phyloP scores from a whole-genome alignment of 2,329 filamentous ascomycete genomes.

The Purpureocillium takamizusanense region DNA sequence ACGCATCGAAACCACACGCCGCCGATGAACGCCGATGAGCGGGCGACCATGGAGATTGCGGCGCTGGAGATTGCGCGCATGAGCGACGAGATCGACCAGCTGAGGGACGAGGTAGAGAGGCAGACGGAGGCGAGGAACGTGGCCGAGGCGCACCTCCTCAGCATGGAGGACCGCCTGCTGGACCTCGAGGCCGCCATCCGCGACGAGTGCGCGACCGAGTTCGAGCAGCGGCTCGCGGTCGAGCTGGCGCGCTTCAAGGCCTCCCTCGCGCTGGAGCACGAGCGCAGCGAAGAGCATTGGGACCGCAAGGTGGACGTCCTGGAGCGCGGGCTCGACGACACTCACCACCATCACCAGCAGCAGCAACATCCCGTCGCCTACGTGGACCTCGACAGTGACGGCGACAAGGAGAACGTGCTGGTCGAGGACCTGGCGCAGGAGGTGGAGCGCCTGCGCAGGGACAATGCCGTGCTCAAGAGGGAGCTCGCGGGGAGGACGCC shows the following conservation, averaged over 20 bases:
- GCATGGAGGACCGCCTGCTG: constrained; percentile 55
- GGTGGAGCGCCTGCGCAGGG: constrained; percentile 59
- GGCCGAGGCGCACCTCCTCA: constrained; percentile 64
- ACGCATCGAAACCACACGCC: constrained; percentile 30
- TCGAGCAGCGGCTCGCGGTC: constrained; percentile 65
- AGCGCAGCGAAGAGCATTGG: constrained; percentile 73
- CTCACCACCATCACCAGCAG: too few species aligned
- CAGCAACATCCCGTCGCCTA: too few species aligned
- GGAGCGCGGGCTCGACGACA: constrained; percentile 38
- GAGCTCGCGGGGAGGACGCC: constrained; percentile 58
- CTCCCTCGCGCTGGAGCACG: constrained; percentile 68
- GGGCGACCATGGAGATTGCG: constrained; percentile 73
- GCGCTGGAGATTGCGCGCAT: constrained; percentile 75
- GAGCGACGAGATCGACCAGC: constrained; percentile 59
- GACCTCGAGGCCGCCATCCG: constrained; percentile 75
- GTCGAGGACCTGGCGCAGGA: constrained; percentile 60
- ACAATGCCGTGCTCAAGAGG: constrained; percentile 55
- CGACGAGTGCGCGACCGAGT: constrained; percentile 81
- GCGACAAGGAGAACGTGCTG: constrained; percentile 52
- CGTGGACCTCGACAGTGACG: constrained; percentile 39
- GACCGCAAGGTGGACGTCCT: constrained; percentile 73
- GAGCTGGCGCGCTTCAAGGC: constrained; percentile 78
- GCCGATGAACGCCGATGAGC: constrained; percentile 35
- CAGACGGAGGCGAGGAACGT: constrained; percentile 63
- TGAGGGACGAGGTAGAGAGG: constrained; percentile 59